Conservation (phyloP, 345 rosid genomes). For the Capsella bursapastoris region DNA sequence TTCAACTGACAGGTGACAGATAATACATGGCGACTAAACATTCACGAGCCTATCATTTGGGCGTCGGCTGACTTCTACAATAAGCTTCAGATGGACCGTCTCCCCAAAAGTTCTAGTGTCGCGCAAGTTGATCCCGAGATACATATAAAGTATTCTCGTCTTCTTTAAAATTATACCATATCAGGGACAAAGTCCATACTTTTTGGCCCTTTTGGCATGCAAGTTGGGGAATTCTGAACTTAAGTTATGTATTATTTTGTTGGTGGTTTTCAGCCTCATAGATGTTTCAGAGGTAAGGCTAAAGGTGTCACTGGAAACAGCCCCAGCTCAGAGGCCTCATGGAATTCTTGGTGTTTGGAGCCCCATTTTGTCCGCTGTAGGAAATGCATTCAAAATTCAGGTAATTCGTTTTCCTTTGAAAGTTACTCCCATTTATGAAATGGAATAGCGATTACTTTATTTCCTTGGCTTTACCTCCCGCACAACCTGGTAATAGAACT, state of each 20-base stretch:
- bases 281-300: slow-evolving; percentile 95
- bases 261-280: slow-evolving; percentile 67
- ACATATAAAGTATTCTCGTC: slow-evolving; percentile 68
- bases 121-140: slow-evolving; percentile 97
- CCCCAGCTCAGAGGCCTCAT: slow-evolving; percentile 89
- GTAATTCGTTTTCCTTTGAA: slow-evolving; percentile 48
- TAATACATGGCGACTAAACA: slow-evolving; percentile 81
- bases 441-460: slow-evolving; percentile 22
- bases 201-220: slow-evolving; percentile 27
- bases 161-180: slow-evolving; percentile 11
- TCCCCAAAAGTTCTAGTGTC: slow-evolving; percentile 73
- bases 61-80: slow-evolving; percentile 75
- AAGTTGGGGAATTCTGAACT: slow-evolving; percentile 21
- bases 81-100: slow-evolving; percentile 79
- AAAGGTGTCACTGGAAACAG: slow-evolving; percentile 88
- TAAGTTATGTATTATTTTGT: slow-evolving; percentile 21
- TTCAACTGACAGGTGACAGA: slow-evolving; percentile 72
- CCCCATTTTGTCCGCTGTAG: slow-evolving; percentile 90
- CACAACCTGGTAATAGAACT: slow-evolving; percentile 9
- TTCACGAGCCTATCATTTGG: slow-evolving; percentile 98
- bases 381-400: slow-evolving; percentile 98
- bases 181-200: slow-evolving; percentile 7
- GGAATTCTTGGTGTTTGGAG: slow-evolving; percentile 98
- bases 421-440: slow-evolving; percentile 16
- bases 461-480: slow-evolving; percentile 23